These are phyloP conservation scores for Fusarium sp. DNA, from an alignment of 2,329 filamentous ascomycete genomes.

Conservation along the genomic window DNA sequence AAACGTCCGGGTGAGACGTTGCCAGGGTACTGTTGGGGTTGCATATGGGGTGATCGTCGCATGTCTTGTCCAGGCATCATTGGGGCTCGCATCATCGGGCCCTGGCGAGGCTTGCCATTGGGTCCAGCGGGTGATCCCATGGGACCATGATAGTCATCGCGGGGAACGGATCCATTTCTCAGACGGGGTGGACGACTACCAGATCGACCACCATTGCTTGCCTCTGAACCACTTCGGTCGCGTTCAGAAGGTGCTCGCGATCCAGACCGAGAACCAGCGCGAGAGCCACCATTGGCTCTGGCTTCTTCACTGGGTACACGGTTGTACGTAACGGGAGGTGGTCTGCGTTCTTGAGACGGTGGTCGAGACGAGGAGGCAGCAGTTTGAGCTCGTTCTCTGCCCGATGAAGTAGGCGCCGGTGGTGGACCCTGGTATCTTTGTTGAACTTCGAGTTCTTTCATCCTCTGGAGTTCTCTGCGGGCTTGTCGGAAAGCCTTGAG, in stretches of 20 bases:
- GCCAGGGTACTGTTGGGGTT: constrained; percentile 55
- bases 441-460: constrained; percentile 66
- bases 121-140: constrained; percentile 39
- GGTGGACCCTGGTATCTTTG: constrained; percentile 55
- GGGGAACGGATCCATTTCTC: constrained; percentile 55
- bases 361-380: constrained; percentile 50
- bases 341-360: constrained; percentile 60
- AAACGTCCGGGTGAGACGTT: constrained; percentile 42
- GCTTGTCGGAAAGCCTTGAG: constrained; percentile 70
- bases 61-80: constrained; percentile 63
- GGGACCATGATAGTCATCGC: constrained; percentile 55
- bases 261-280: constrained; percentile 40
- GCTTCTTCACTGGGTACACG: constrained; percentile 61
- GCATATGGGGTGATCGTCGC: constrained; percentile 61
- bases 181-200: constrained; percentile 57
- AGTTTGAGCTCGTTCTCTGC: constrained; percentile 41
- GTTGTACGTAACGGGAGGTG: constrained; percentile 59
- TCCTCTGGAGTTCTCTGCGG: constrained; percentile 67
- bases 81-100: constrained; percentile 58
- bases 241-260: constrained; percentile 59
- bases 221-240: constrained; percentile 68
- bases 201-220: constrained; percentile 61
- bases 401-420: constrained; percentile 17
- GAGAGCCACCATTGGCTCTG: constrained; percentile 45
- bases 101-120: constrained; percentile 49